phyloP scores from a whole-genome alignment of 345 rosid genomes.

The Luvunga scandens region DNA sequence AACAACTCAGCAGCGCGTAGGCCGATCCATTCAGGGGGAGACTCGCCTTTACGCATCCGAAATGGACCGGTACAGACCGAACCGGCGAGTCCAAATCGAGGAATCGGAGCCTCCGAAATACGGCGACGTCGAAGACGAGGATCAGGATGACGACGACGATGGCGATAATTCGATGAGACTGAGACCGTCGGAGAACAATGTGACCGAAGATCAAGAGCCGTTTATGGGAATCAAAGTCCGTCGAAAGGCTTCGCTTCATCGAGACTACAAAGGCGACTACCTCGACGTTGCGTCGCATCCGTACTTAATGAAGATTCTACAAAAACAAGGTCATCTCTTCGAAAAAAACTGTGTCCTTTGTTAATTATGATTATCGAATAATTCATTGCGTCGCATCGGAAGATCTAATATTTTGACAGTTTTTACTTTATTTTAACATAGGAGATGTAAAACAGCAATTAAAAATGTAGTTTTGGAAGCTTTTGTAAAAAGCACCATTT shows the following conservation, averaged over 20 bases:
- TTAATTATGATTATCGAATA: neutral
- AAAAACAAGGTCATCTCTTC: constrained; percentile 65
- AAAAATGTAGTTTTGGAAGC: neutral
- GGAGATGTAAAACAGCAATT: neutral
- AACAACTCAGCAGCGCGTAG: neutral
- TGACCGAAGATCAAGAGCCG: constrained; percentile 73
- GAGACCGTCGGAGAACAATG: constrained; percentile 40
- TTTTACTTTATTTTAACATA: no score
- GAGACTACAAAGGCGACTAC: constrained; percentile 82
- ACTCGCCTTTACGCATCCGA: constrained; percentile 18
- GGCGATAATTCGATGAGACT: constrained; percentile 26
- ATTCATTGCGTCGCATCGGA: neutral
- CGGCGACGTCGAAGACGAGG: constrained; percentile 37
- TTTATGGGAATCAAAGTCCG: constrained; percentile 82
- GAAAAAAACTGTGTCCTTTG: neutral
- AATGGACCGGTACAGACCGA: constrained; percentile 39
- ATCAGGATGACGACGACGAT: constrained; percentile 28
- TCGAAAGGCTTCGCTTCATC: constrained; percentile 74
- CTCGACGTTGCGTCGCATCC: constrained; percentile 75
- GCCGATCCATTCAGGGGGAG: neutral
- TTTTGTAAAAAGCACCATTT: neutral
- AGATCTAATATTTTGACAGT: neutral
- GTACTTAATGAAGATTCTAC: constrained; percentile 63
- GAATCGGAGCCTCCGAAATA: constrained; percentile 35
- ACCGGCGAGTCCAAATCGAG: constrained; percentile 52